phyloP scores from a whole-genome alignment of 345 rosid genomes.

The Camelina laxa region DNA sequence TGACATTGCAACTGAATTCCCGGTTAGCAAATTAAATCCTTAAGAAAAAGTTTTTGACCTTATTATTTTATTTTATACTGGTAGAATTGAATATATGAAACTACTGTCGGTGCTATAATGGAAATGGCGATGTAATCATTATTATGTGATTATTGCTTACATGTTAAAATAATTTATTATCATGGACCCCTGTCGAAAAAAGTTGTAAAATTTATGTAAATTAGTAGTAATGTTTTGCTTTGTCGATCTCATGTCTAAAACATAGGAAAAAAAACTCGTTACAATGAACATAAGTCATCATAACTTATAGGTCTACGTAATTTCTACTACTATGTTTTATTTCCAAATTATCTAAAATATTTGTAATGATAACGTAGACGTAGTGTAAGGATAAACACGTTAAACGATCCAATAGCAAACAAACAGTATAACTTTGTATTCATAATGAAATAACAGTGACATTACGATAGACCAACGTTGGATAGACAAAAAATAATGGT shows the following conservation, averaged over 20 bases:
- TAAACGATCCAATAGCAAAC: background rate
- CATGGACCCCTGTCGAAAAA: constrained; percentile 34
- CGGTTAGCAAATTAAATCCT: background rate
- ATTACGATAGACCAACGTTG: constrained; percentile 31
- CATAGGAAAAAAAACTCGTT: background rate
- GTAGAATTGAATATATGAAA: background rate
- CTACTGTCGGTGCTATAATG: constrained; percentile 44
- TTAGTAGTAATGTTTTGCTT: background rate
- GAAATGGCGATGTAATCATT: constrained; percentile 44
- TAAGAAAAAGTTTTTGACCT: background rate
- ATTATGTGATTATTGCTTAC: constrained; percentile 39
- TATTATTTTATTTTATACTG: background rate
- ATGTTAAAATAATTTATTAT: constrained; percentile 21
- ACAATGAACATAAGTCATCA: constrained; percentile 12
- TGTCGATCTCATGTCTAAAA: background rate
- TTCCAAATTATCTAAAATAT: background rate
- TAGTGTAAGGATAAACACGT: background rate
- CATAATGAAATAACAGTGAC: constrained; percentile 12
- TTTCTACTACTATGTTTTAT: background rate
- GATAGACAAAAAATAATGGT: constrained; percentile 26
- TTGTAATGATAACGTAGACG: background rate
- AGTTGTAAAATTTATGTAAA: background rate
- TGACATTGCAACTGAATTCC: constrained; percentile 6
- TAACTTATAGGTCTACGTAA: background rate
- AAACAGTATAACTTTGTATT: background rate